These are phyloP conservation scores for Akanthomyces muscarius DNA, from an alignment of 2,329 filamentous ascomycete genomes.

Conservation along the genomic window DNA sequence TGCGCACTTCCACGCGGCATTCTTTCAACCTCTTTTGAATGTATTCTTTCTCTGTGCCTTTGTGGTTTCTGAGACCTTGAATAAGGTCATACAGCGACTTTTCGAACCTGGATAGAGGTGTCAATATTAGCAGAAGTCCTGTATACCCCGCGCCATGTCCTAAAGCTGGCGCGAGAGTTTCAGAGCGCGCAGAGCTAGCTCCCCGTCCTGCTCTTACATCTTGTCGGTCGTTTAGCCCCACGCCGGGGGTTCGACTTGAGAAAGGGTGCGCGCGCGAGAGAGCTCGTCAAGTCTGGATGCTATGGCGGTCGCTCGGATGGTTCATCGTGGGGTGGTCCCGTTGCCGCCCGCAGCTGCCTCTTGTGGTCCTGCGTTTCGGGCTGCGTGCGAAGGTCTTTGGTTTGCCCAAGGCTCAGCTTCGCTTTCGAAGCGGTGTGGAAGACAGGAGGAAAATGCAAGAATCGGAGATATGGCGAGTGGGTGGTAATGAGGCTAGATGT, in stretches of 20 bases:
- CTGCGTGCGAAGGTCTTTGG: neutral
- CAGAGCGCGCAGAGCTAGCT: neutral
- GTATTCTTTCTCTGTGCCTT: constrained; percentile 91
- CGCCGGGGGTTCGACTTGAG: neutral
- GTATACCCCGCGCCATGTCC: constrained; percentile 1
- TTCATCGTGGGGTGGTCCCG: constrained; percentile 8
- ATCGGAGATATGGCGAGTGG: neutral
- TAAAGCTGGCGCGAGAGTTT: neutral
- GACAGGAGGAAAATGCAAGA: neutral
- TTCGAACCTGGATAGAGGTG: constrained; percentile 70
- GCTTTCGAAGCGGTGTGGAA: neutral
- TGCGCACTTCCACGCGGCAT: constrained; percentile 88
- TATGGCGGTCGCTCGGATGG: neutral
- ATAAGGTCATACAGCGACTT: constrained; percentile 99
- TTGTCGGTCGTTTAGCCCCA: neutral
- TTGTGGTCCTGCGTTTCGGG: neutral
- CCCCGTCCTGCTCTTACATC: neutral
- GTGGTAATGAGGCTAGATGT: constrained; percentile 1
- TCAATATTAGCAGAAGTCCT: neutral
- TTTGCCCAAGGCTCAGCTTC: neutral
- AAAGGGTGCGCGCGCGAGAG: neutral
- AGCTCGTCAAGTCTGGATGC: constrained; percentile 6
- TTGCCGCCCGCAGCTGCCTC: constrained; percentile 3
- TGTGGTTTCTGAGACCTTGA: constrained; percentile 89
- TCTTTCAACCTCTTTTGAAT: constrained; percentile 91